phyloP scores from a whole-genome alignment of 2,329 filamentous ascomycete species.

The Scedosporium aurantiacum region DNA sequence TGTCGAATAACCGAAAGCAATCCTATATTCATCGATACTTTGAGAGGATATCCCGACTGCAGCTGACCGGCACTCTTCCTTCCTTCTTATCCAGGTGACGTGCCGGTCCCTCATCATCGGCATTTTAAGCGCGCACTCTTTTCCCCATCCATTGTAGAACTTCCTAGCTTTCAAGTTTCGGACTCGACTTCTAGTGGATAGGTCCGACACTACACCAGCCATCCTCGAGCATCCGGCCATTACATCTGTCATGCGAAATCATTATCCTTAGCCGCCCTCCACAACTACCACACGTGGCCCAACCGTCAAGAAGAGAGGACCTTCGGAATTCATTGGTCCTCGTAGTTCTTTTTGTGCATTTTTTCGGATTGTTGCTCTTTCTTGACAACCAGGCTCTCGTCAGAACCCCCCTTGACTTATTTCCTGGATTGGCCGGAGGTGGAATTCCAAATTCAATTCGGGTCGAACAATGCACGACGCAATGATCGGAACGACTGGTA shows the following conservation, averaged over 20 bases:
- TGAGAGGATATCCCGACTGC: not conserved
- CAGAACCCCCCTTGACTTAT: not conserved
- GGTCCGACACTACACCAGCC: too few relatives aligned
- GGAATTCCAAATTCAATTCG: too few relatives aligned
- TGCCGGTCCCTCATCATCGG: not conserved
- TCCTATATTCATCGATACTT: not conserved
- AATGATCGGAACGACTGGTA: constrained; percentile 31
- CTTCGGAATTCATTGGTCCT: too few relatives aligned
- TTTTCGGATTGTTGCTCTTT: too few relatives aligned
- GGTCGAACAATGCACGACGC: constrained; percentile 30
- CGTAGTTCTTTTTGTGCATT: too few relatives aligned
- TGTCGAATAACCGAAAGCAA: not conserved
- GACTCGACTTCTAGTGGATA: not conserved
- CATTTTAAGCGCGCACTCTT: not conserved
- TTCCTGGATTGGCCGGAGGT: not conserved
- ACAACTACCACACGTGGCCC: too few relatives aligned
- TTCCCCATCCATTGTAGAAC: constrained; percentile 1
- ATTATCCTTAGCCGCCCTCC: too few relatives aligned
- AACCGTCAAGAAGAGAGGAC: too few relatives aligned
- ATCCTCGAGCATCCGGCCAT: too few relatives aligned
- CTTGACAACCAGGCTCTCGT: too few relatives aligned
- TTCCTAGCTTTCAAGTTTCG: not conserved
- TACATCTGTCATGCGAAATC: too few relatives aligned
- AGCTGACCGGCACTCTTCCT: not conserved
- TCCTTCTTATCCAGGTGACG: not conserved